These are phyloP conservation scores for Clohesyomyces aquaticus DNA, from an alignment of 495 filamentous ascomycete species.

Conservation along the genomic window DNA sequence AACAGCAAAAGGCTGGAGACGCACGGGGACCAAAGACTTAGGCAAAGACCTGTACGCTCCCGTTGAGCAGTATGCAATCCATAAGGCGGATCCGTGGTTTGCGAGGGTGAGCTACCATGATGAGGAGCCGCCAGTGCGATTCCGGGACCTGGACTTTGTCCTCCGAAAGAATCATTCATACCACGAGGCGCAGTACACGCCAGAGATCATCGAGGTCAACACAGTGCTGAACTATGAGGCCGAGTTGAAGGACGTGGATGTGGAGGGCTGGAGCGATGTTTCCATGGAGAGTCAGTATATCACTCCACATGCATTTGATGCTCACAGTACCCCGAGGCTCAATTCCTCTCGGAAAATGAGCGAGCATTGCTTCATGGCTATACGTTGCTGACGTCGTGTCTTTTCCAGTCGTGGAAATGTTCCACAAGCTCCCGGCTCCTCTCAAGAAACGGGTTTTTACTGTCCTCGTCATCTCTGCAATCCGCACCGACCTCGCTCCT, in stretches of 20 bases:
- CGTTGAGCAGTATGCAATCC: background rate
- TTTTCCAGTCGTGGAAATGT: slow-evolving; percentile 50
- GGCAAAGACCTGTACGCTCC: background rate
- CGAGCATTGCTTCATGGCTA: too few species aligned
- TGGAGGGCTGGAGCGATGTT: slow-evolving; percentile 55
- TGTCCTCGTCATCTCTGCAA: slow-evolving; percentile 49
- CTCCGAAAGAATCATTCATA: slow-evolving; percentile 65
- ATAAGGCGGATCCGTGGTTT: slow-evolving; percentile 65
- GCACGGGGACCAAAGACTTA: slow-evolving; percentile 5
- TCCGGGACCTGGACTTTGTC: slow-evolving; percentile 64
- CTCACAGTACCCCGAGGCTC: too few species aligned
- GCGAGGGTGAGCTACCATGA: slow-evolving; percentile 66
- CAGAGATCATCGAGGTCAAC: slow-evolving; percentile 62
- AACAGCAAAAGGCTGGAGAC: too few species aligned
- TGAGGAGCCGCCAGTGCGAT: slow-evolving; percentile 59
- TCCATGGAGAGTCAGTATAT: slow-evolving; percentile 52
- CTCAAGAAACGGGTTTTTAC: slow-evolving; percentile 62
- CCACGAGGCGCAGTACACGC: slow-evolving; percentile 74
- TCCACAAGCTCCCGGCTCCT: slow-evolving; percentile 54
- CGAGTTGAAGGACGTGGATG: slow-evolving; percentile 45
- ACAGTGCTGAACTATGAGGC: slow-evolving; percentile 59
- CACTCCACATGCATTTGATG: background rate
- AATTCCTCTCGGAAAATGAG: too few species aligned
- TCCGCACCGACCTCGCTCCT: background rate
- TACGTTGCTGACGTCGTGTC: too few species aligned